Evolutionary conservation across 164 flowering plant genomes (phyloP), one percentile per base, ranked within the genome.

Genomic region (Umbilicus rupestris): DNA sequence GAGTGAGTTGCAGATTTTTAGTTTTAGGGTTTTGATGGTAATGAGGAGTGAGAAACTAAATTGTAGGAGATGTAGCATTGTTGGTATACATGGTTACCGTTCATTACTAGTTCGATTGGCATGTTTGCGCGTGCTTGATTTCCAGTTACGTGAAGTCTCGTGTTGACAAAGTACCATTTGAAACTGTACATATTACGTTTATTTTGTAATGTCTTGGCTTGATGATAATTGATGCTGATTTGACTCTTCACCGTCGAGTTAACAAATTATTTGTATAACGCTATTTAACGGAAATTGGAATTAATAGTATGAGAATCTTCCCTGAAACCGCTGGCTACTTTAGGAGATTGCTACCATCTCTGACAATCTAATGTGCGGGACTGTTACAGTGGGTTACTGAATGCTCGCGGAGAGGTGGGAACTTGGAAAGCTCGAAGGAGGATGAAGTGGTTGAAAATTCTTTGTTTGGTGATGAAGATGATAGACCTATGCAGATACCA

Each of bases 381-480:
- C 24, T 22, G 58, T 52, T 52, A 24, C 60, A 55, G 60, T 28
- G 60, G 60, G 33, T 55, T 28, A 2, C 33, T 30, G 17, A 55
- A 26, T 55, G 60, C 33, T 55, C 19, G 3, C 16, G 3, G 31
- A 14, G 33, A 2, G 60, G 28, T 55, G 60, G 7, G 5, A 12
- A 30, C 60, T 28, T 41, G 46, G 80, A 75, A 63, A 58, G 47
- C 60, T 64, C 68, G 63, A 73, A 66, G 11, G 9, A n/a, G 29
- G 60, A 78, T 68, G 78, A 71, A 52, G 81, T 78, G 49, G 69
- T 69, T 22, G 73, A 42, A 30, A 68, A 69, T 22, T 62, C 47
- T 45, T 73, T 81, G 86, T 78, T 77, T 78, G 91, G 95, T 30
- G 83, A 89, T 63, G 87, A 89, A 74, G 98, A 90, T 37, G 89